phyloP scores from a whole-genome alignment of 2,329 filamentous ascomycete species.

The Cucurbitaria berberidis region DNA sequence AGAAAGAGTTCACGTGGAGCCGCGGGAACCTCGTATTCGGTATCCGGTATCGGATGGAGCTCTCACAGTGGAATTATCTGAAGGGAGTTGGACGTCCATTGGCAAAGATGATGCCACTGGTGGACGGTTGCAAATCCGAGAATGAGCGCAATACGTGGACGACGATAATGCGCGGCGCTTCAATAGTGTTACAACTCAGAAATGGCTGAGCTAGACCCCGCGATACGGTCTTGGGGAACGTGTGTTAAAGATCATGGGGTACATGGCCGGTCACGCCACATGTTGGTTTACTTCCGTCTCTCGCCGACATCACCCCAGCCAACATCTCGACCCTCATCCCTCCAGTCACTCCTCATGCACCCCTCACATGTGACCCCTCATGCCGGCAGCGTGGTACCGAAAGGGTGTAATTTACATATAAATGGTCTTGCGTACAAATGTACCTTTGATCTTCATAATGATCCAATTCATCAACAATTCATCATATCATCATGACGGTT shows the following conservation, averaged over 20 bases:
- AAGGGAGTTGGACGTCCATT: background rate
- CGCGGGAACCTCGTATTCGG: background rate
- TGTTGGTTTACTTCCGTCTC: background rate
- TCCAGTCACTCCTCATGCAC: too few species aligned
- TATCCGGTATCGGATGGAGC: background rate
- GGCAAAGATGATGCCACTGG: background rate
- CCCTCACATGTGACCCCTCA: background rate
- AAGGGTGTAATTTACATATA: background rate
- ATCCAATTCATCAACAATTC: background rate
- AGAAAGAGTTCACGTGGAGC: background rate
- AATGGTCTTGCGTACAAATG: background rate
- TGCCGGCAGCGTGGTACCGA: background rate
- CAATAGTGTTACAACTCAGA: background rate
- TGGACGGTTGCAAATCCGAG: background rate
- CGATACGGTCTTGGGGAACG: background rate
- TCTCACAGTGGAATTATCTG: background rate
- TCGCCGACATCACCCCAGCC: background rate
- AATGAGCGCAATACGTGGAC: background rate
- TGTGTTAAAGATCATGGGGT: background rate
- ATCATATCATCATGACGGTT: background rate
- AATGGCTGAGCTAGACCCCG: background rate
- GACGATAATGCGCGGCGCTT: background rate
- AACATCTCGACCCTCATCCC: background rate
- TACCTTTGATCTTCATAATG: background rate
- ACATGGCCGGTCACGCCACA: background rate